Base-by-base conservation (phyloP, 139 green algal species). In the Chlamydomonas incerta region DNA sequence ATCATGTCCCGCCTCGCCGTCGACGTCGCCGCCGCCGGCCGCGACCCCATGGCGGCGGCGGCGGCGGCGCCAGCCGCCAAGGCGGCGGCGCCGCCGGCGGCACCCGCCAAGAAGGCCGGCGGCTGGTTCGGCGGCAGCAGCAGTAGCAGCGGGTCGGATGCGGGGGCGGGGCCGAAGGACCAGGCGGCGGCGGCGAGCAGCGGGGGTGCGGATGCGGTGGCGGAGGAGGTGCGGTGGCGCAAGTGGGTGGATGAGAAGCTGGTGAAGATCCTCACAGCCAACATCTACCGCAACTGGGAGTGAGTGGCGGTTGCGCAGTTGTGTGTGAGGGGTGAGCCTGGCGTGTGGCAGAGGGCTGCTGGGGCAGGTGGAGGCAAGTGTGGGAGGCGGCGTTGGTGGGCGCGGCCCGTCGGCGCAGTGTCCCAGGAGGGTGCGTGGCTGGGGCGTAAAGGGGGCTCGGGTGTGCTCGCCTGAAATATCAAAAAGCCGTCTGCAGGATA, bases 271-370 rank as follows among this genome's bases (percentile, higher is more conserved):
- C 89, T 99, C 34, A 99, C 98, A 26, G 94, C 97, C 65, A 99
- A 99, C 93, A 99, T 99, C 86, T 99, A 99, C 92, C 93, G 97
- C 87, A 98, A 90, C 67, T 95, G 92, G 88, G 88, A 92, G 87
- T 91, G 90, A 96, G 90, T 26, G 37, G 31, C 26, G 50, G 0
- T 6, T 6, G 74, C 13, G 29, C 1, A 5, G 15, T 37, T n/a
- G 52, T 8, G 52, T 26, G 50, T 28, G n/a, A 24, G 52, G 74
- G 11, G 65, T 14, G 67, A 13, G 63, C 29, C 3, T 11, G 60
- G 60, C 1, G 3, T n/a, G 60, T 15, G 9, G 24, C 3, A n/a
- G 24, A 8, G 57, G 57, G n/a, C n/a, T n/a, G 55, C 55, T 62
- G 55, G 55, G 15, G 55, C 55, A 26, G 55, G 55, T 15, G 13